Percentiles rank a stretch among this genome's conserved stretches.
These are phyloP conservation scores for Paramecium sonneborni DNA, from an alignment of 73 alveolate genomes.

Conservation along the genomic window DNA sequence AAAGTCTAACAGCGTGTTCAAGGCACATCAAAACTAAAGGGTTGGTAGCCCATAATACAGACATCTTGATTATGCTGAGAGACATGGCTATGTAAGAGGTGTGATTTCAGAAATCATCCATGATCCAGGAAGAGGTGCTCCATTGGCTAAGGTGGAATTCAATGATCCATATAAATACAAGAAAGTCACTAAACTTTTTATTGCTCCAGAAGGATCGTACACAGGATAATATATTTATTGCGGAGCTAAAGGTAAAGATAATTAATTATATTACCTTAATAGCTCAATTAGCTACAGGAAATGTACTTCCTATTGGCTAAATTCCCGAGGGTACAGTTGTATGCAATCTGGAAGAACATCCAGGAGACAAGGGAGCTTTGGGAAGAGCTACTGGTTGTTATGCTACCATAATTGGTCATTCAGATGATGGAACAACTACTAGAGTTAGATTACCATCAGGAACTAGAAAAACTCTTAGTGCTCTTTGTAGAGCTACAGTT, in stretches of 20 bases:
- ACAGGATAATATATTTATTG: conserved; percentile 96
- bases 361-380: conserved; percentile 95
- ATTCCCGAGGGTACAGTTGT: conserved; percentile 97
- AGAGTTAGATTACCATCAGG: conserved; percentile 94
- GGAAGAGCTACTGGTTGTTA: conserved; percentile 96
- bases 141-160: conserved; percentile 95
- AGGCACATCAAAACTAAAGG: conserved; percentile 64
- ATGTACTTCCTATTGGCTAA: conserved; percentile 89
- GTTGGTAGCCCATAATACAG: conserved; percentile 66
- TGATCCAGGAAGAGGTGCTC: conserved; percentile 99
- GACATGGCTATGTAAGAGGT: conserved; percentile 69
- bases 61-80: conserved; percentile 68
- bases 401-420: conserved; percentile 93
- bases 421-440: conserved; percentile 88
- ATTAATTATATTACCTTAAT: not conserved
- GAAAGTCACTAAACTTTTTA: conserved; percentile 90
- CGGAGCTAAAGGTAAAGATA: conserved; percentile 83
- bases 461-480: conserved; percentile 87
- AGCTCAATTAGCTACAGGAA: conserved; percentile 93
- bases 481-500: conserved; percentile 93
- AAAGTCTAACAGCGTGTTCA: conserved; percentile 66
- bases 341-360: conserved; percentile 89
- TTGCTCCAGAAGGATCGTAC: conserved; percentile 97
- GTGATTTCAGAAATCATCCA: conserved; percentile 88
- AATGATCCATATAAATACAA: conserved; percentile 95